Evolutionary conservation across 148 eudicot genomes (phyloP), one percentile per base, ranked within the genome.

Genomic region (Polygonum aviculare): DNA sequence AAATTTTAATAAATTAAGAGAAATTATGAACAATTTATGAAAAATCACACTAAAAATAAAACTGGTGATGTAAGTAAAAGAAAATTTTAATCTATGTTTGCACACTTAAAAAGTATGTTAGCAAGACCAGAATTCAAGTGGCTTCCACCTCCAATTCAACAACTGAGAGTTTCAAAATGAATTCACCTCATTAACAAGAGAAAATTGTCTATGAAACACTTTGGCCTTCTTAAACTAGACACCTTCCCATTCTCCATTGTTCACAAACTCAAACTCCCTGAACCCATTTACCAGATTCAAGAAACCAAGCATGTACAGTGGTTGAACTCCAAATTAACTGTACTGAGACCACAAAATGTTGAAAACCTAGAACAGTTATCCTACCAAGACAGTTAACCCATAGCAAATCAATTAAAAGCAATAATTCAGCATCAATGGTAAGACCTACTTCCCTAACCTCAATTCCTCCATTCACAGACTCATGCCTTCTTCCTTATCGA

Each of bases 401-500:
- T 44, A 44, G 9, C 47, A 54, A n/a, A 6, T 8, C 19, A 59
- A 4, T 18, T 39, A 44, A 44, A 44, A 44, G 31, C 9, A 12
- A 36, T 63, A 10, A 63, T 14, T 60, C 12, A 60, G 36, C 67
- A 67, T 31, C 72, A 38, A 67, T 67, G 72, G 72, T 44, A 44
- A 44, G 47, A 35, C 18, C 72, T 67, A 67, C 72, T 38, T 36
- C 47, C 47, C 47, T 44, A 44, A 36, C 19, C 18, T 67, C 21
- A 44, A 44, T 44, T 44, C 47, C 41, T 33, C 4, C 26, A 44
- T 54, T 62, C 69, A 63, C 69, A 63, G 36, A 41, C 44, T 67
- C 47, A 67, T 19, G 19, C 18, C 45, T 67, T 72, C 83, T 89
- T 91, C 93, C 89, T 90, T 44, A 83, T 79, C 4, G 88, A 76